Evolutionary conservation across 768 basidiomycete species (phyloP), one percentile per base, ranked within the genome.

Genomic region (Mrakia frigida): DNA sequence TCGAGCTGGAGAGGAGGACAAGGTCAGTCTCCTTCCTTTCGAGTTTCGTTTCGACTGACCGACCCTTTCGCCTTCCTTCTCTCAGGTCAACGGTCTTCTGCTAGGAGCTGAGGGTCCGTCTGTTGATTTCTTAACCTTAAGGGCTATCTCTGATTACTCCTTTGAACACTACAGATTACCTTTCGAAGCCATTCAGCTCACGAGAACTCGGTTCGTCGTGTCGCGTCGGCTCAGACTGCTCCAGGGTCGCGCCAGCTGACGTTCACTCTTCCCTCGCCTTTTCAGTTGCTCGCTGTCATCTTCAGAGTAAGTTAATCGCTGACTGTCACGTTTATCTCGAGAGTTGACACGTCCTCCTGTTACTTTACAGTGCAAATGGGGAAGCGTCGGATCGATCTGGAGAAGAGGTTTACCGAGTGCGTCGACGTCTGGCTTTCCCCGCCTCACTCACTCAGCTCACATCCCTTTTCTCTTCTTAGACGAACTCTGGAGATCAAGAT

Each of bases 131-230:
- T 23, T n/a, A 3, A 4, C 53, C 53, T n/a, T 13, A 3, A 53
- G 3, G 7, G 23, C 53, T 4, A 3, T 53, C 53, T 13, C 9
- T 56, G 56, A 56, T 6, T 7, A n/a, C 18, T 25, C 9, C 25
- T 0, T 25, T 28, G 43, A n/a, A 14, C 46, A 2, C 21, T 50
- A 18, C n/a, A 56, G 84, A 84, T 71, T 85, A 83, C 74, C 78
- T 86, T 9, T 18, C 80, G 14, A 86, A 86, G 77, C 85, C 85
- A 0, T 86, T 85, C 81, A 82, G 81, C 60, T 80, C 83, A 1
- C 81, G 82, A 59, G 85, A 85, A 75, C 78, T 86, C 23, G 25
- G 68, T 69, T 9, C 13, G 68, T 39, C 11, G 5, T 56, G 28
- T 69, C 37, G 25, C 31, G 23, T 35, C 23, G 35, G 35, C 18